Base-by-base conservation (phyloP, 2,329 filamentous ascomycete genomes). In the Phyllosticta citriasiana region DNA sequence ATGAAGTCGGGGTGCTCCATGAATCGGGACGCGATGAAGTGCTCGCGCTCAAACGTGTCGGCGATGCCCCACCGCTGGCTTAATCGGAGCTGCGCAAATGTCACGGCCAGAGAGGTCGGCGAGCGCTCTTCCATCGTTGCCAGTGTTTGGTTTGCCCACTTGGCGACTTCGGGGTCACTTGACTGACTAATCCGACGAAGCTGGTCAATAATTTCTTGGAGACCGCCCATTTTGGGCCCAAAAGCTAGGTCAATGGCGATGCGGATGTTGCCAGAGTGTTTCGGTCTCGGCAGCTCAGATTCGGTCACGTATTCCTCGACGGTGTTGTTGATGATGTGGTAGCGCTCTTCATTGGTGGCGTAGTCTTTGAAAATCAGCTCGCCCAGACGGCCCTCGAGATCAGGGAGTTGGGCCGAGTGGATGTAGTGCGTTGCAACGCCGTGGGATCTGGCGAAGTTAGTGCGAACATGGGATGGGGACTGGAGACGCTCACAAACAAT, bases 341-440 rank as follows among this genome's bases (percentile, higher is more conserved):
- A 79, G 59, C 92, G 86, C 53, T 85, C 78, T 24, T 79, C 66
- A 24, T 88, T 77, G 50, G 74, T 66, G 61, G 89, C 84, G 68
- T 87, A 84, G 76, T 99, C 95, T 63, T 83, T 82, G 80, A 99
- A 99, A 27, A 87, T 83, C 64, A 99, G 82, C 77, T 99, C 94
- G 1, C 90, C 89, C 26, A 99, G 82, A 72, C 93, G 89, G 22
- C 86, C 82, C 74, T 96, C 91, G 62, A 99, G 82, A 67, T 84
- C 84, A 57, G 88, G 85, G 63, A 99, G 82, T 66, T 88, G 87
- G 63, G 89, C 91, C 53, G 93, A 96, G 80, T 99, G 89, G 66
- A 99, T 79, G 78, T 96, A 99, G 78, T 99, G 94, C 14, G 94
- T 97, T 63, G 94, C 94, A 68, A 99, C 81, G 62, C 94, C 94